Evolutionary conservation across 1,284 basidiomycete species (phyloP).

Genomic region (Athelia psychrophila): DNA sequence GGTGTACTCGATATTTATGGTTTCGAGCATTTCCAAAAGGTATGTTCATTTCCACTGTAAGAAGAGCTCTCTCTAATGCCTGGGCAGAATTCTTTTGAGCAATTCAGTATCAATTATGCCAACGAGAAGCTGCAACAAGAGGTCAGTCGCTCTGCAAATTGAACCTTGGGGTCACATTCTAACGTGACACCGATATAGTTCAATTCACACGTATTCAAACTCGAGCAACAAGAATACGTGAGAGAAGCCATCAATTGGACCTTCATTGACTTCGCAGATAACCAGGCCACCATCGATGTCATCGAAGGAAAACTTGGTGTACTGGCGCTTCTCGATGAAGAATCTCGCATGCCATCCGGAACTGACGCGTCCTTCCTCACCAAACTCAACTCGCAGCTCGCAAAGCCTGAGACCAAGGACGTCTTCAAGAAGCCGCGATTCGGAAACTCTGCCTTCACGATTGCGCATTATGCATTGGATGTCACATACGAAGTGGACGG

Average conservation of each 20-base stretch:
- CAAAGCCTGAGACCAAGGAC: conserved; percentile 82
- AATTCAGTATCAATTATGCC: conserved; percentile 99
- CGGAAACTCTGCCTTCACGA: conserved; percentile 95
- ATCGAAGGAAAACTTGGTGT: conserved; percentile 98
- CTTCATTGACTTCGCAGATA: conserved; percentile 99
- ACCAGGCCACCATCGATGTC: conserved; percentile 98
- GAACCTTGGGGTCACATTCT: conserved; percentile 5
- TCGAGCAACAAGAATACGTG: conserved; percentile 99
- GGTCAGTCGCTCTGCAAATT: conserved; percentile 38
- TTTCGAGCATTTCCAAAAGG: conserved; percentile 97
- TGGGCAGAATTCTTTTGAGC: conserved; percentile 93
- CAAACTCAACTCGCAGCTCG: conserved; percentile 88
- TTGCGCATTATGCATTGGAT: conserved; percentile 97
- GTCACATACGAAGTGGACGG: conserved; percentile 99
- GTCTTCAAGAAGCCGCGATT: conserved; percentile 99
- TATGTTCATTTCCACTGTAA: conserved; percentile 12
- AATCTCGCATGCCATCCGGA: conserved; percentile 94
- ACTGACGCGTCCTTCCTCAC: conserved; percentile 93
- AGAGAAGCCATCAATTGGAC: conserved; percentile 99
- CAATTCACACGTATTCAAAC: conserved; percentile 98
- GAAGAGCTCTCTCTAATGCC: conserved; percentile 8
- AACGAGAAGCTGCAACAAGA: conserved; percentile 98
- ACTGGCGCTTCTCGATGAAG: conserved; percentile 93
- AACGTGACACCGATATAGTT: conserved; percentile 51
- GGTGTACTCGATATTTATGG: conserved; percentile 98